Base-by-base conservation (phyloP, 129 eudicot species). In the Gnaphalium uliginosum region DNA sequence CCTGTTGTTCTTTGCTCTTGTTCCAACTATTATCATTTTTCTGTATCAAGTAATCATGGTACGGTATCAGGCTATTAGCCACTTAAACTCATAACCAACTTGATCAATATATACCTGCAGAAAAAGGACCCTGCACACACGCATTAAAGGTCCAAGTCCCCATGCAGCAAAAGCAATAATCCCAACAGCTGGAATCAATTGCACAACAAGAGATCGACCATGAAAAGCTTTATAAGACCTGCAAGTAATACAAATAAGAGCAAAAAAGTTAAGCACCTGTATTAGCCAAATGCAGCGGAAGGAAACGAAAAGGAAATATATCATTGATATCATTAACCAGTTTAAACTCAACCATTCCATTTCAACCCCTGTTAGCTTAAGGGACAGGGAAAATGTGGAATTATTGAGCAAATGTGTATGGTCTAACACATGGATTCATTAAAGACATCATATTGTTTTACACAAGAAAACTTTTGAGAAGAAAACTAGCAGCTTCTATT, bases 131-230 rank as follows among this genome's bases (percentile, higher is more conserved):
- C 89, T 81, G 78, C 89, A 81, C 51, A 79, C 60, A 48, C 89
- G 86, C 82, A 86, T 25, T 39, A 88, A 68, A 14, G 96, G 96
- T 67, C 79, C 84, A 81, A 90, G 84, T 68, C 91, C 96, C 91
- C 89, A 90, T 72, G 85, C 87, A 78, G 91, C 88, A 82, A 90
- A 88, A 66, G 83, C 91, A 82, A 90, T 75, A 56, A 90, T 62
- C 67, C 93, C 91, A 80, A 90, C 74, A 54, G 94, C 96, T 24
- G 96, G 89, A 81, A 82, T 60, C 84, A 90, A 73, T 75, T 84
- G 83, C 66, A 84, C 82, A 24, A 86, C 71, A 82, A 88, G 66
- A 19, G 89, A 85, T 18, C 87, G 83, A 19, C 83, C 83, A 27
- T 87, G 84, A 59, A 90, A 75, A 59, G 81, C 79, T 78, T 71